Evolutionary conservation across 768 basidiomycete species (phyloP).

Genomic region (Kwoniella sp.): DNA sequence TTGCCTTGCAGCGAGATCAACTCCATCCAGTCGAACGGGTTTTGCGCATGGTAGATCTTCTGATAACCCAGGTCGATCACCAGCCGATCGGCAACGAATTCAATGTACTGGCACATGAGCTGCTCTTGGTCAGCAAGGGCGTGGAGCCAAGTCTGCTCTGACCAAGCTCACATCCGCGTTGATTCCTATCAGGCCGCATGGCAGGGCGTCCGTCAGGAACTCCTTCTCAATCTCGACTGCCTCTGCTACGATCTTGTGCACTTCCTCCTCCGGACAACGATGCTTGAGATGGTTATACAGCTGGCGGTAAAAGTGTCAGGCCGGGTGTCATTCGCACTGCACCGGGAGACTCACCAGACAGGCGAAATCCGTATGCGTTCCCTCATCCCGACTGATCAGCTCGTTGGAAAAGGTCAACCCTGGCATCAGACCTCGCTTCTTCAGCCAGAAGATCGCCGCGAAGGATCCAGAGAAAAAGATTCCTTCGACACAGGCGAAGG

Average conservation of each 20-base stretch:
- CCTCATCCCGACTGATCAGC: conserved; percentile 45
- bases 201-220: conserved; percentile 49
- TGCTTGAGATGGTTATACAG: conserved; percentile 39
- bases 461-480: conserved; percentile 51
- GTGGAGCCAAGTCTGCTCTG: neutral
- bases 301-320: conserved; percentile 8
- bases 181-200: conserved; percentile 47
- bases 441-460: conserved; percentile 51
- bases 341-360: conserved; percentile 16
- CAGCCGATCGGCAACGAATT: conserved; percentile 49
- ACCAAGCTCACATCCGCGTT: conserved; percentile 33
- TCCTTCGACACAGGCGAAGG: conserved; percentile 50
- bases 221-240: conserved; percentile 50
- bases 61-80: conserved; percentile 46
- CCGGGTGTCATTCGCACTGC: neutral
- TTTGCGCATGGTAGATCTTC: conserved; percentile 48
- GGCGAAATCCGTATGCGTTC: conserved; percentile 42
- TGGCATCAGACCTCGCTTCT: conserved; percentile 51
- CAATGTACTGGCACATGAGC: conserved; percentile 51
- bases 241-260: conserved; percentile 44
- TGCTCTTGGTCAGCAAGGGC: conserved; percentile 5
- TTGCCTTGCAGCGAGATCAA: conserved; percentile 94
- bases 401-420: conserved; percentile 48
- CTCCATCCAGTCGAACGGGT: conserved; percentile 64
- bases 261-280: conserved; percentile 36